A percentile compares a stretch with the other conserved stretches of the same genome.
phyloP scores from a whole-genome alignment of 2,329 filamentous ascomycete species.

The Zelopaecilomyces penicillatus region DNA sequence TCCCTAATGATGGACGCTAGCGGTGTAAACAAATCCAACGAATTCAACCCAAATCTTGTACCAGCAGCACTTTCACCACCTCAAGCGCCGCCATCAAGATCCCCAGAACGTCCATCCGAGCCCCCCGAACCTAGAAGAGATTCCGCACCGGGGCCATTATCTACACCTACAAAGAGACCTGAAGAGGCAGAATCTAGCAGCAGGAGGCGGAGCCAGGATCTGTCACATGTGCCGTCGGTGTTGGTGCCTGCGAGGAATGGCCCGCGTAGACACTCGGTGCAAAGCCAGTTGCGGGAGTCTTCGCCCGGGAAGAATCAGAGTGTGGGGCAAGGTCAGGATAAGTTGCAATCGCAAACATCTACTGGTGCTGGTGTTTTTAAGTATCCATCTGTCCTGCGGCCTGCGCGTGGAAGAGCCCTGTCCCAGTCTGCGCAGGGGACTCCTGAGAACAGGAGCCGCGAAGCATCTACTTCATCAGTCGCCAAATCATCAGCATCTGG shows the following conservation, averaged over 20 bases:
- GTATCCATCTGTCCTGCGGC: slow-evolving; percentile 12
- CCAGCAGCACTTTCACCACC: slow-evolving; percentile 17
- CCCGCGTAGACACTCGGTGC: background rate
- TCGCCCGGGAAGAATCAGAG: too few relatives aligned
- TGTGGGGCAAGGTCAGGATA: too few relatives aligned
- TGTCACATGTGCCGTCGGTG: slow-evolving; percentile 6
- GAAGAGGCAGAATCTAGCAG: background rate
- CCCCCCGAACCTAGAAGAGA: slow-evolving; percentile 3
- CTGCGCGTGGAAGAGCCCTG: slow-evolving; percentile 8
- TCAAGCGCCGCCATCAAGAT: slow-evolving; percentile 12
- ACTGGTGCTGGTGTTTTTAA: slow-evolving; percentile 3
- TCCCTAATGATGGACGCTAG: slow-evolving; percentile 15
- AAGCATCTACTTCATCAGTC: background rate
- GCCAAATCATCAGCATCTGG: background rate
- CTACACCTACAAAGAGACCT: background rate
- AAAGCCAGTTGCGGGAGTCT: background rate
- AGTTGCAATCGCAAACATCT: too few relatives aligned
- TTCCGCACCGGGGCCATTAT: background rate
- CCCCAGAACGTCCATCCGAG: slow-evolving; percentile 7
- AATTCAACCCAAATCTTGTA: slow-evolving; percentile 1
- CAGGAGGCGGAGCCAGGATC: background rate
- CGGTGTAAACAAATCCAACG: background rate
- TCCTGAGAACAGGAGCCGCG: background rate
- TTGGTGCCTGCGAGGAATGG: slow-evolving; percentile 8
- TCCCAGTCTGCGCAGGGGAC: slow-evolving; percentile 2